phyloP scores from a whole-genome alignment of 140 eudicot species.

The Flaveria floridana region DNA sequence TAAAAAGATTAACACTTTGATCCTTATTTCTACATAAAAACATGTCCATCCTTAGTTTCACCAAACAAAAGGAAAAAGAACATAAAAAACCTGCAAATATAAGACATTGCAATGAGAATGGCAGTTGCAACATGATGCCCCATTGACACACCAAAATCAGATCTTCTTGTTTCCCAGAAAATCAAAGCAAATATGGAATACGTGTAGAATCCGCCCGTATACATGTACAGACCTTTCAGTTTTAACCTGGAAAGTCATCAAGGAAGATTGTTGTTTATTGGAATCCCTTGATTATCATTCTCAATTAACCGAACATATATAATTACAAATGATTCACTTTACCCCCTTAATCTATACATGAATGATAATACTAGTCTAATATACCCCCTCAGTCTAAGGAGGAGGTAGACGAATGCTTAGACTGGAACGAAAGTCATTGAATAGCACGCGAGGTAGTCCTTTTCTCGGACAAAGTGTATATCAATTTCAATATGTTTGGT shows the following conservation, averaged over 20 bases:
- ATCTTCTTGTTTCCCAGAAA: slow-evolving; percentile 98
- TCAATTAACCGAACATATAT: no score
- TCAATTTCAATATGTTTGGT: no score
- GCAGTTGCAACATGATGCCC: slow-evolving; percentile 90
- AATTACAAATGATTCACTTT: no score
- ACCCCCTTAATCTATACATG: no score
- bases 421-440: no score
- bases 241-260: slow-evolving; percentile 58
- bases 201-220: slow-evolving; percentile 84
- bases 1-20: not conserved
- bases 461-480: no score
- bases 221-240: slow-evolving; percentile 86
- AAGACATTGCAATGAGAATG: slow-evolving; percentile 76
- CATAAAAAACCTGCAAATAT: slow-evolving; percentile 60
- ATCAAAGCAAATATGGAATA: slow-evolving; percentile 94
- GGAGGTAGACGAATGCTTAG: no score
- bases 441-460: no score
- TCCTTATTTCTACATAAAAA: slow-evolving; percentile 6
- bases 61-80: not conserved
- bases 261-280: not conserved
- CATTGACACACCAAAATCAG: slow-evolving; percentile 98
- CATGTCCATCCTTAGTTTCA: not conserved
- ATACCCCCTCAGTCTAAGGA: no score
- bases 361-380: no score
- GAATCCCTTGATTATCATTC: no score